Conservation (phyloP, 805 yeast genomes). For the Kluyveromyces nonfermentans region DNA sequence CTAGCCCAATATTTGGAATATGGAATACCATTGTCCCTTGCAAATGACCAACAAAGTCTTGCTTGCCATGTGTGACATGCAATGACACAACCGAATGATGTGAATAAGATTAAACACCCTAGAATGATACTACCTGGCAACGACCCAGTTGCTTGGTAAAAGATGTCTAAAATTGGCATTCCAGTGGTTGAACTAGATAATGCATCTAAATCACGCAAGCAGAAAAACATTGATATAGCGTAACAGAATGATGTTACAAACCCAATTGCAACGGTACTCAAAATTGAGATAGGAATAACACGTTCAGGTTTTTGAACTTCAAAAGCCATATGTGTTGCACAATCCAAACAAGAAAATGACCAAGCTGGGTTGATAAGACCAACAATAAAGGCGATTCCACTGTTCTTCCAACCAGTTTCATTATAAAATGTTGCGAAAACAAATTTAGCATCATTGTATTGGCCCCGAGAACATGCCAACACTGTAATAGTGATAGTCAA, state of each 20-base stretch:
- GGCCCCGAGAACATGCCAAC: slow-evolving; percentile 46
- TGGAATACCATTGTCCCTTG: slow-evolving; percentile 63
- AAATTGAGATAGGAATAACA: slow-evolving; percentile 56
- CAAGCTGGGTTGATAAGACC: slow-evolving; percentile 65
- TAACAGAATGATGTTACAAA: slow-evolving; percentile 52
- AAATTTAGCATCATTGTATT: slow-evolving; percentile 43
- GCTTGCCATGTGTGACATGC: slow-evolving; percentile 68
- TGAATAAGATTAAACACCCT: slow-evolving; percentile 41
- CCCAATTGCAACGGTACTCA: slow-evolving; percentile 61
- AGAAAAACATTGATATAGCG: slow-evolving; percentile 50
- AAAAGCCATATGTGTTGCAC: slow-evolving; percentile 68
- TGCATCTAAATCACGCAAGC: slow-evolving; percentile 44
- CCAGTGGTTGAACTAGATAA: slow-evolving; percentile 45
- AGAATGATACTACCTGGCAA: slow-evolving; percentile 51
- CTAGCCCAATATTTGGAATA: slow-evolving; percentile 44
- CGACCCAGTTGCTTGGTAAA: slow-evolving; percentile 45
- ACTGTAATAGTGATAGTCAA: slow-evolving; percentile 47
- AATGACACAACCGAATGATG: slow-evolving; percentile 55
- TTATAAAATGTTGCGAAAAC: slow-evolving; percentile 51
- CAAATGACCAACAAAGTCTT: slow-evolving; percentile 61
- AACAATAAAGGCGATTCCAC: slow-evolving; percentile 54
- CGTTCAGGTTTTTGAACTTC: slow-evolving; percentile 52
- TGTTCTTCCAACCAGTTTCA: slow-evolving; percentile 51
- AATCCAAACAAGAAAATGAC: slow-evolving; percentile 62
- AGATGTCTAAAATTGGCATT: slow-evolving; percentile 57